Base-by-base conservation (phyloP, 306 rosid species). In the Clitoria ternatea region DNA sequence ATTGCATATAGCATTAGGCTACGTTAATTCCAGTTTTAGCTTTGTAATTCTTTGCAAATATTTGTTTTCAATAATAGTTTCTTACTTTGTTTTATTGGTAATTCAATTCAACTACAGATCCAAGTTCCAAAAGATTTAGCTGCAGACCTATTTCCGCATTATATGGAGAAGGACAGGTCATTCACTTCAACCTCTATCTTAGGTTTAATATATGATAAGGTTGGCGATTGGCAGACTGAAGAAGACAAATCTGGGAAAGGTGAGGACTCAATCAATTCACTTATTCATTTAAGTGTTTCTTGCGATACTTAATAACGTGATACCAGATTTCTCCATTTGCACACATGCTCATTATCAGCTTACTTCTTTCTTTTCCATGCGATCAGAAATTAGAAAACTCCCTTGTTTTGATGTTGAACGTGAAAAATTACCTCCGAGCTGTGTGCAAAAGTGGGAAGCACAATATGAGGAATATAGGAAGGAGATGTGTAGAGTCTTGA, bases 141-240 rank as follows among this genome's bases (percentile, higher is more conserved):
- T 48, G 83, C 13, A 15, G 72, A 73, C 14, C 3, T 6, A 26
- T 86, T 75, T 27, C 98, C 97, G 0, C 98, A 93, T 69, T 88
- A 86, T 33, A 80, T 88, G 97, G 92, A 55, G 48, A 86, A 27
- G 77, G 67, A 50, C 0, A 75, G 37, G 1, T 79, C 82, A 2
- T 88, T 68, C 59, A 76, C 61, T 22, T 93, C 97, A 12, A 81
- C 85, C 27, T 88, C 92, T 17, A 72, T 93, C 70, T 43, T 93
- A 68, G 97, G 96, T 60, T 33, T 12, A 63, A 90, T 93, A 53
- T 93, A 77, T 30, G 87, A 93, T 53, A 76, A 63, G 14, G 97
- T 87, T 72, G 1, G 24, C 39, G 19, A 10, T 17, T 78, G 72
- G 81, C 84, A 79, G 68, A 32, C 32, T 40, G 73, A 78, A 20